Conservation (phyloP, 2,329 filamentous ascomycete genomes). For the Trichoderma sp. region DNA sequence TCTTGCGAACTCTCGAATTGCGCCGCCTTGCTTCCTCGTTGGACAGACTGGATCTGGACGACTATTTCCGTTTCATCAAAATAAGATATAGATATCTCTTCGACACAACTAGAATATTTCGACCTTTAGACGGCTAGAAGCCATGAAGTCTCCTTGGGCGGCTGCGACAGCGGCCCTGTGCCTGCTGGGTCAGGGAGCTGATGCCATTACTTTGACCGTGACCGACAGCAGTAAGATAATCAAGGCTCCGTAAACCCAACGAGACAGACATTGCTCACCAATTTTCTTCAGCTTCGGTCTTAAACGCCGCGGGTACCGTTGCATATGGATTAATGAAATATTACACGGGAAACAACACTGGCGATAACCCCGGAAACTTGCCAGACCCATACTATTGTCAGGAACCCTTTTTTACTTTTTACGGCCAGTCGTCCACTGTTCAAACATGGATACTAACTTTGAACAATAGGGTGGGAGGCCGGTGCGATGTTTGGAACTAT, state of each 20-base stretch:
- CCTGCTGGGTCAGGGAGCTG: slow-evolving; percentile 18
- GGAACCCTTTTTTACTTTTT: slow-evolving; percentile 27
- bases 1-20: not conserved
- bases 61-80: not conserved
- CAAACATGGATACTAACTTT: slow-evolving; percentile 22
- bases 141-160: slow-evolving; percentile 10
- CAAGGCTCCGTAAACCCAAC: not conserved
- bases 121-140: not conserved
- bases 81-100: not conserved
- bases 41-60: slow-evolving; percentile 21
- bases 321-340: slow-evolving; percentile 51
- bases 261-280: not conserved
- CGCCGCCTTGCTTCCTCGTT: not conserved
- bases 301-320: slow-evolving; percentile 48
- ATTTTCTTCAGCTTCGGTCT: slow-evolving; percentile 49
- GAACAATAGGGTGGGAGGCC: slow-evolving; percentile 63
- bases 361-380: slow-evolving; percentile 58
- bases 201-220: not conserved
- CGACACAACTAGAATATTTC: not conserved
- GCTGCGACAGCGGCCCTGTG: slow-evolving; percentile 13
- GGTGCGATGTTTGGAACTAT: slow-evolving; percentile 70
- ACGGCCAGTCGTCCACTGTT: slow-evolving; percentile 32
- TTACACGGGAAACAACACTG: slow-evolving; percentile 60
- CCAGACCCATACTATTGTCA: slow-evolving; percentile 66
- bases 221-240: slow-evolving; percentile 10